phyloP scores from a whole-genome alignment of 2,329 filamentous ascomycete species.

The Zelopaecilomyces penicillatus region DNA sequence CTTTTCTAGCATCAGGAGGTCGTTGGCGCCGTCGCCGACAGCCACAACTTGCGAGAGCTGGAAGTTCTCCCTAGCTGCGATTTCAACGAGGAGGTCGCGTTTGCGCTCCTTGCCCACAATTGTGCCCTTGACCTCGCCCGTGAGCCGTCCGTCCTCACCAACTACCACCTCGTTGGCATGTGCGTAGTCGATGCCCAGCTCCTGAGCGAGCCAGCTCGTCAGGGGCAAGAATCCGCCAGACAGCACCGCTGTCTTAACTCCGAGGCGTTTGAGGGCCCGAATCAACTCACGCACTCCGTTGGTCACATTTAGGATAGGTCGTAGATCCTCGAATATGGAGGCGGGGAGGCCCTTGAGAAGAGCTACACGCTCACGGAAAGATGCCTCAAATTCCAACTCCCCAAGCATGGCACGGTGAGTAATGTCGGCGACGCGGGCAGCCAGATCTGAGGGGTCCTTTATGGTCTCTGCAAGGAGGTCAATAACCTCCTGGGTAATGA shows the following conservation, averaged over 20 bases:
- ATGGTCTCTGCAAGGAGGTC: conserved; percentile 85
- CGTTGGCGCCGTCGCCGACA: conserved; percentile 76
- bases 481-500: conserved; percentile 96
- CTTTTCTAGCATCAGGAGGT: conserved; percentile 68
- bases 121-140: conserved; percentile 61
- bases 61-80: conserved; percentile 60
- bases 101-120: conserved; percentile 75
- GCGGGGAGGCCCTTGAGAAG: conserved; percentile 74
- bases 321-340: conserved; percentile 70
- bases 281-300: conserved; percentile 71
- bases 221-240: conserved; percentile 89
- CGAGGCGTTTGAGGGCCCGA: conserved; percentile 63
- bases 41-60: conserved; percentile 60
- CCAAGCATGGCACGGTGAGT: conserved; percentile 93
- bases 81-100: conserved; percentile 59
- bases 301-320: conserved; percentile 69
- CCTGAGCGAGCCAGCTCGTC: conserved; percentile 73
- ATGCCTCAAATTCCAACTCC: conserved; percentile 83
- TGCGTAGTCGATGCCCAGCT: conserved; percentile 79
- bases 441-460: conserved; percentile 58
- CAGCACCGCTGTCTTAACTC: conserved; percentile 81
- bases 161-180: conserved; percentile 77
- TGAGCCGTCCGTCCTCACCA: conserved; percentile 50
- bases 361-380: conserved; percentile 70
- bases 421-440: conserved; percentile 75